phyloP scores from a whole-genome alignment of 2,329 filamentous ascomycete species.

The Magnaporthales sp. region DNA sequence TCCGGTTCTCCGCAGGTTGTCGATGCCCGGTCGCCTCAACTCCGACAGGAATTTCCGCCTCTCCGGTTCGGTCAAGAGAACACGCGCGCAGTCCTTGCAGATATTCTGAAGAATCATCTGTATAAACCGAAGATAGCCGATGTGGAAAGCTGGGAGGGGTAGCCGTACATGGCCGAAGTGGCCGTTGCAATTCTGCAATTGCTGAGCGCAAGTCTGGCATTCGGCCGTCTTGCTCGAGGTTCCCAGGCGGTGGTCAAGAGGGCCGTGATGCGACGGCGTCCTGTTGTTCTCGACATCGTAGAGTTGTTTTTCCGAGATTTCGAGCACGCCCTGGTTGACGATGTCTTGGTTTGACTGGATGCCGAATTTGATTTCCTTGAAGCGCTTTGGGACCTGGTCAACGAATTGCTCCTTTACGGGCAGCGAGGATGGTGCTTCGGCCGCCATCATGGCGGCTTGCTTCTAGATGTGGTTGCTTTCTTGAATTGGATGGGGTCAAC shows the following conservation, averaged over 20 bases:
- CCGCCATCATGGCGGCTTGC: constrained; percentile 1
- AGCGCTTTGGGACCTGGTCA: constrained; percentile 81
- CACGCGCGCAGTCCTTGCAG: constrained; percentile 85
- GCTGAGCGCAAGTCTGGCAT: constrained; percentile 77
- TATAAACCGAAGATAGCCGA: constrained; percentile 90
- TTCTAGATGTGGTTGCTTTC: neutral
- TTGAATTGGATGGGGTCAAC: neutral
- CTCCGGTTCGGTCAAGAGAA: constrained; percentile 75
- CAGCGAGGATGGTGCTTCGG: neutral
- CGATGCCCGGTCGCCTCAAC: constrained; percentile 70
- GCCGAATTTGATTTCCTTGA: constrained; percentile 89
- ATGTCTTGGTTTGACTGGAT: constrained; percentile 94
- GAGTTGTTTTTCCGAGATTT: constrained; percentile 87
- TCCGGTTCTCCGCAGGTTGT: constrained; percentile 76
- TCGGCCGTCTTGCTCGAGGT: constrained; percentile 74
- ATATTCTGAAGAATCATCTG: constrained; percentile 90
- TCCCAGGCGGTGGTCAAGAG: constrained; percentile 80
- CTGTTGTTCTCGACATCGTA: constrained; percentile 83
- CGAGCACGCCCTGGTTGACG: constrained; percentile 87
- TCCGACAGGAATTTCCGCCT: constrained; percentile 70
- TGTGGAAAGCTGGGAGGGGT: constrained; percentile 86
- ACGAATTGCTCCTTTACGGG: constrained; percentile 73
- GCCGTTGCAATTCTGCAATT: constrained; percentile 77
- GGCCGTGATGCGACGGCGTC: constrained; percentile 70
- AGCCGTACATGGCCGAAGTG: constrained; percentile 93